Evolutionary conservation across 768 basidiomycete species (phyloP).

Genomic region (Dentipellis sp.): DNA sequence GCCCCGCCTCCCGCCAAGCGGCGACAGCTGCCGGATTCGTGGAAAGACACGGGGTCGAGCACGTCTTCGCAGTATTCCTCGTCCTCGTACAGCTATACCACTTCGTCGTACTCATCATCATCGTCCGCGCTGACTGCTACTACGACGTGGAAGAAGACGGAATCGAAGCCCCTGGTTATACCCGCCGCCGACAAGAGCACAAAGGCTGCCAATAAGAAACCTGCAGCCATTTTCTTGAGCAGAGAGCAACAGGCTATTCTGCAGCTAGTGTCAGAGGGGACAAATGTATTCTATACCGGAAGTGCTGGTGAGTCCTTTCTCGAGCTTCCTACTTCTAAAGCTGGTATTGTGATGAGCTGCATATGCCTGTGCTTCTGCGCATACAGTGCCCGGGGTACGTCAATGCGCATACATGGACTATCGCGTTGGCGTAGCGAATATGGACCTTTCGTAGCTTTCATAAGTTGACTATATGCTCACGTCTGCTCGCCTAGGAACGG

Average conservation of each 20-base stretch:
- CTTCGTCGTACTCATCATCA: not conserved
- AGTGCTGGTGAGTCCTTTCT: slow-evolving; percentile 67
- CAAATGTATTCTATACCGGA: slow-evolving; percentile 92
- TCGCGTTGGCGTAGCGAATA: not conserved
- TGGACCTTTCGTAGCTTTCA: not conserved
- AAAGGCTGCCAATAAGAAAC: slow-evolving; percentile 10
- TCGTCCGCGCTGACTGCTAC: not conserved
- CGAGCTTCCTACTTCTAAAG: not conserved
- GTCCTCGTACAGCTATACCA: not conserved
- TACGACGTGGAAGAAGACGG: slow-evolving; percentile 9
- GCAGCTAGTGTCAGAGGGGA: slow-evolving; percentile 58
- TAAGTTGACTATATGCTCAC: not conserved
- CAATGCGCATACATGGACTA: not conserved
- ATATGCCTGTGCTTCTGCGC: not conserved
- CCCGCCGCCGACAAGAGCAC: slow-evolving; percentile 15
- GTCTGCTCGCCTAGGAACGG: slow-evolving; percentile 56
- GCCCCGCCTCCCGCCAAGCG: slow-evolving; percentile 2
- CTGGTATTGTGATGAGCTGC: slow-evolving; percentile 6
- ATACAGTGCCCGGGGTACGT: not conserved
- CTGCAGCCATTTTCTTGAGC: slow-evolving; percentile 55
- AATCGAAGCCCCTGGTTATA: slow-evolving; percentile 17
- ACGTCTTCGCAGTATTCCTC: not conserved
- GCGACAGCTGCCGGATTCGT: slow-evolving; percentile 12
- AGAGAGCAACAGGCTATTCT: slow-evolving; percentile 82
- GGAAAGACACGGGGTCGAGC: slow-evolving; percentile 1